Evolutionary conservation across 345 rosid genomes (phyloP), one percentile per base, ranked within the genome.

Genomic region (Brassica incana): DNA sequence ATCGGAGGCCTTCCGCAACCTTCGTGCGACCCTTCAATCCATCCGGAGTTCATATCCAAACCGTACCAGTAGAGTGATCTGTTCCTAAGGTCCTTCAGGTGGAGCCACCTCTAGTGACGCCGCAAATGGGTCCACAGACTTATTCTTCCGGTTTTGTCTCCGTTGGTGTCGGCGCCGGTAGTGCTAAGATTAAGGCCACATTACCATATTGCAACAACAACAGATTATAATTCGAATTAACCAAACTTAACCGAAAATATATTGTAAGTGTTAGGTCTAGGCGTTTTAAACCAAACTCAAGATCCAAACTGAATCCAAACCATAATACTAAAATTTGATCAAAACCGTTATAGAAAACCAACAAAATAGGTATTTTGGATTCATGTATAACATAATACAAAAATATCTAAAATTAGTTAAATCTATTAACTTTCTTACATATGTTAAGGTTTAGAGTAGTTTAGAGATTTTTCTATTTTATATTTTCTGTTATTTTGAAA

Each of bases 51-150:
- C 25, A 23, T 23, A 23, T 23, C 2, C 25, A 23, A 23, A 23
- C 25, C 2, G 25, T 23, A 23, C 25, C 25, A 23, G 2, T 23
- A 23, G 25, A 23, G 25, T 23, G 25, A 23, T 23, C 25, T 23
- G 25, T 23, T 23, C 25, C 25, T 23, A 23, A 23, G 25, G 25
- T 23, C 25, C 25, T 23, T 23, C 25, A 23, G 25, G 25, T 23
- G 91, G 79, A 2, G 94, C 88, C 18, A 91, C 83, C 69, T 74
- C 76, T 54, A 86, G 64, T 0, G 93, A 91, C 0, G 90, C 90
- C 2, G 86, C 88, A 3, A 91, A 91, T 1, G 92, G 94, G 61
- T 91, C 97, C 9, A 71, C 63, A 60, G 25, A 25, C 15, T 27
- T 35, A 35, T 60, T 3, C 45, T 75, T 64, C 85, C 88, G 38